phyloP scores from a whole-genome alignment of 495 filamentous ascomycete genomes.

The Penicillium cinerascens region DNA sequence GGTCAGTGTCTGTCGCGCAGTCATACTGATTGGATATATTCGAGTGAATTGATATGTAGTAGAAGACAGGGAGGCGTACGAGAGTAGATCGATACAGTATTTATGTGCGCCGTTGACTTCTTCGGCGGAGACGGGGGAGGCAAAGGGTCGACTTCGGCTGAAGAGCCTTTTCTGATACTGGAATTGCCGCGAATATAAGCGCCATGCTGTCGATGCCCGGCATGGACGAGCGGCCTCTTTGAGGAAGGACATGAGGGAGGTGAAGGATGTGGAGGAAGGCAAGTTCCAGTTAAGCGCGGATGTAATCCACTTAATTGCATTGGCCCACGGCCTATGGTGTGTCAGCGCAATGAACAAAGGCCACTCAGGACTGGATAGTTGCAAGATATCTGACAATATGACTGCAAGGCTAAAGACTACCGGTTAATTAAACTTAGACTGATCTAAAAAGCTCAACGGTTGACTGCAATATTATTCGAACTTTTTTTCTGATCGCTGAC shows the following conservation, averaged over 20 bases:
- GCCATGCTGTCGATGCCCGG: slow-evolving; percentile 18
- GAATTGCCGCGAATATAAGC: not conserved
- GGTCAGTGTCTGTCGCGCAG: slow-evolving; percentile 7
- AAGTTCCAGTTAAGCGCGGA: slow-evolving; percentile 11
- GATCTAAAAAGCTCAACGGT: not conserved
- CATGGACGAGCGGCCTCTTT: slow-evolving; percentile 19
- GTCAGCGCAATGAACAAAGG: not conserved
- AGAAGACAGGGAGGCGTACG: slow-evolving; percentile 34
- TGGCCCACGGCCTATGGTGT: slow-evolving; percentile 16
- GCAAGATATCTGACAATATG: not conserved
- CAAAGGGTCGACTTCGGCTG: slow-evolving; percentile 17
- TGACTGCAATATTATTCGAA: not conserved
- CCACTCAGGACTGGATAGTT: not conserved
- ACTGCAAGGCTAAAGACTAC: not conserved
- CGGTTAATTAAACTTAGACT: not conserved
- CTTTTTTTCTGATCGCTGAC: slow-evolving; percentile 22
- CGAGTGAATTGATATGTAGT: not conserved
- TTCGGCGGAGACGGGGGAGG: slow-evolving; percentile 24
- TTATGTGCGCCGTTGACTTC: slow-evolving; percentile 51
- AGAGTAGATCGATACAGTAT: slow-evolving; percentile 56
- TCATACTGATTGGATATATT: not conserved
- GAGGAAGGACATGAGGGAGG: slow-evolving; percentile 25
- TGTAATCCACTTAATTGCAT: slow-evolving; percentile 29
- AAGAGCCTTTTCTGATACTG: slow-evolving; percentile 19
- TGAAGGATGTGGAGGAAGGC: not conserved